A percentile compares a stretch with the other conserved stretches of the same genome.
These are phyloP conservation scores for Chimonanthus salicifolius DNA, from an alignment of 164 flowering plant genomes.

Conservation along the genomic window DNA sequence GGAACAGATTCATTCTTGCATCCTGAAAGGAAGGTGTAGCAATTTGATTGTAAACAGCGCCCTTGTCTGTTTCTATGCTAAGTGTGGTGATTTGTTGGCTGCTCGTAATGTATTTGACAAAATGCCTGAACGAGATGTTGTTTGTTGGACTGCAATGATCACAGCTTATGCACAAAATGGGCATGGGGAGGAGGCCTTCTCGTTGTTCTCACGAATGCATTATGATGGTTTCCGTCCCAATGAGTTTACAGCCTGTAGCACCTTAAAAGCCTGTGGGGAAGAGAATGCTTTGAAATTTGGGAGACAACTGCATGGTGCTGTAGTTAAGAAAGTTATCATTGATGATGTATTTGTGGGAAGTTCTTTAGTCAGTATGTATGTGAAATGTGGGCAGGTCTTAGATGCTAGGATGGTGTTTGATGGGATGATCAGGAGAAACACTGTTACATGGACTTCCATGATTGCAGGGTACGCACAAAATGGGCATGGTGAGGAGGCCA, in stretches of 20 bases:
- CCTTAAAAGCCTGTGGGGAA: conserved; percentile 74
- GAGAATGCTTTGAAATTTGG: conserved; percentile 53
- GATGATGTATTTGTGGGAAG: conserved; percentile 70
- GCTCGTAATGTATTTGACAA: conserved; percentile 47
- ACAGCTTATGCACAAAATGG: conserved; percentile 63
- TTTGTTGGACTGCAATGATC: conserved; percentile 74
- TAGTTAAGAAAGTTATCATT: conserved; percentile 46
- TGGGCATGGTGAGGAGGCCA: conserved; percentile 72
- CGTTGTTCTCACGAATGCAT: conserved; percentile 46
- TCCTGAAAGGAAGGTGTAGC: conserved; percentile 47
- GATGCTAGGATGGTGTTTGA: conserved; percentile 54
- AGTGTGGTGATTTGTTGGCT: conserved; percentile 44
- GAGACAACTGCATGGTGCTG: conserved; percentile 57
- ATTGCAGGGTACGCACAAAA: conserved; percentile 73
- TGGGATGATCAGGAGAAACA: conserved; percentile 59
- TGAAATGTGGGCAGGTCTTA: conserved; percentile 55
- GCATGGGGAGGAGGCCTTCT: conserved; percentile 40
- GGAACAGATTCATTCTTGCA: conserved; percentile 57
- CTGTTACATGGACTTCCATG: conserved; percentile 83
- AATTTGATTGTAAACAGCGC: conserved; percentile 64
- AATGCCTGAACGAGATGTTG: conserved; percentile 56
- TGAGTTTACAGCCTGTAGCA: conserved; percentile 62
- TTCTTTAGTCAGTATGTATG: conserved; percentile 70
- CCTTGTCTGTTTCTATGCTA: conserved; percentile 56
- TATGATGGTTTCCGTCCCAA: conserved; percentile 46